Percentiles rank a stretch among this genome's conserved stretches.
Conservation (phyloP, 306 rosid species). For the Sicyos baderoa region DNA sequence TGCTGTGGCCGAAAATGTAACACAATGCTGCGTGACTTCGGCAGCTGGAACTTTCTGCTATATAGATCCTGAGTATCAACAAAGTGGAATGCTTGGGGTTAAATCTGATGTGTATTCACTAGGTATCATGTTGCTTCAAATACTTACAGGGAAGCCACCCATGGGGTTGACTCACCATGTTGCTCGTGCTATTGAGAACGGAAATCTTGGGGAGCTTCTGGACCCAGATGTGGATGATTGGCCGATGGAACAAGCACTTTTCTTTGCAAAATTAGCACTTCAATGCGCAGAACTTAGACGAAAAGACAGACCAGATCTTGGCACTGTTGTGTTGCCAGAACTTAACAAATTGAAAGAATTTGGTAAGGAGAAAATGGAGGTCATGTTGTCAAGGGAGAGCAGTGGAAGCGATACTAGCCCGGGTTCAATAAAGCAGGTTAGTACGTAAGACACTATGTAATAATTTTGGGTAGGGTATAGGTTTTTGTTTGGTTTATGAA, state of each 20-base stretch:
- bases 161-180: constrained; percentile 72
- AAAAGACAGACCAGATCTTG: constrained; percentile 88
- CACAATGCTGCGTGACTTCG: constrained; percentile 68
- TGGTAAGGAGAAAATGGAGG: constrained; percentile 39
- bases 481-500: background rate
- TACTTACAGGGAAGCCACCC: constrained; percentile 60
- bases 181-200: constrained; percentile 40
- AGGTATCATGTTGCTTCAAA: constrained; percentile 67
- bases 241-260: constrained; percentile 51
- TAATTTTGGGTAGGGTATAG: background rate
- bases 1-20: constrained; percentile 61
- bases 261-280: constrained; percentile 49
- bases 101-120: constrained; percentile 89
- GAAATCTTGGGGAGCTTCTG: constrained; percentile 35
- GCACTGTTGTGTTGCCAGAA: constrained; percentile 38
- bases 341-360: constrained; percentile 50
- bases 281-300: constrained; percentile 76
- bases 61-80: constrained; percentile 96
- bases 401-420: constrained; percentile 17
- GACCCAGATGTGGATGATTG: constrained; percentile 66
- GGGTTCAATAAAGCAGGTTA: constrained; percentile 43
- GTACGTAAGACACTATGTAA: constrained; percentile 1
- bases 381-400: constrained; percentile 8
- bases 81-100: constrained; percentile 87
- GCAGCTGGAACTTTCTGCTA: constrained; percentile 95